Base-by-base conservation (phyloP, 495 filamentous ascomycete genomes). In the Penicillium verhagenii region DNA sequence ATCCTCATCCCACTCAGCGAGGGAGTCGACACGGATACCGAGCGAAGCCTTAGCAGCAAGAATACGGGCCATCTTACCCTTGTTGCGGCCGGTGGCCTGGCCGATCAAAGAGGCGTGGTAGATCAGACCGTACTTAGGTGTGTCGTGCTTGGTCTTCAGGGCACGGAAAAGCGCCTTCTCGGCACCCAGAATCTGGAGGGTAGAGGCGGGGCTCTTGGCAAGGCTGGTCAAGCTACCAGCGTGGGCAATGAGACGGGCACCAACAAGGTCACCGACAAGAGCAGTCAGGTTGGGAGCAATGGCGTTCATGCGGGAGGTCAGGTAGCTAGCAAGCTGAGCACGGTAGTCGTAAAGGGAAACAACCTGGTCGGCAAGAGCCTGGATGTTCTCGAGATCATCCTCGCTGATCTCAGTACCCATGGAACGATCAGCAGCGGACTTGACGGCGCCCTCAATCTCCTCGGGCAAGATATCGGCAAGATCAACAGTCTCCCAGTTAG, bases 101-200 rank as follows among this genome's bases (percentile, higher is more conserved):
- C 94, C 94, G 45, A 99, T 90, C 26, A 99, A 79, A 23, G 92
- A 96, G 18, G 94, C 92, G 73, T 99, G 95, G 77, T 97, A 99
- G 72, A 97, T 96, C 59, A 98, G 83, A 79, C 94, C 94, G 63
- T 99, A 99, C 77, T 99, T 99, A 59, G 94, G 94, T 11, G 94
- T 99, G 66, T 97, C 91, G 70, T 97, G 94, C 79, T 99, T 99
- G 16, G 95, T 99, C 81, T 99, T 99, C 54, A 99, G 77, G 18
- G 94, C 94, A 57, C 94, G 85, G 84, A 99, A 99, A 51, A 99
- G 85, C 4, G 94, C 94, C 80, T 99, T 99, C 76, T 99, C 94
- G 53, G 94, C 94, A 72, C 94, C 94, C 8, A 99, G 83, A 67
- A 99, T 97, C 78, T 99, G 94, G 54, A 99, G 86, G 39, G 94